phyloP scores from a whole-genome alignment of 495 filamentous ascomycete genomes.

The Gamarada debralockiae region DNA sequence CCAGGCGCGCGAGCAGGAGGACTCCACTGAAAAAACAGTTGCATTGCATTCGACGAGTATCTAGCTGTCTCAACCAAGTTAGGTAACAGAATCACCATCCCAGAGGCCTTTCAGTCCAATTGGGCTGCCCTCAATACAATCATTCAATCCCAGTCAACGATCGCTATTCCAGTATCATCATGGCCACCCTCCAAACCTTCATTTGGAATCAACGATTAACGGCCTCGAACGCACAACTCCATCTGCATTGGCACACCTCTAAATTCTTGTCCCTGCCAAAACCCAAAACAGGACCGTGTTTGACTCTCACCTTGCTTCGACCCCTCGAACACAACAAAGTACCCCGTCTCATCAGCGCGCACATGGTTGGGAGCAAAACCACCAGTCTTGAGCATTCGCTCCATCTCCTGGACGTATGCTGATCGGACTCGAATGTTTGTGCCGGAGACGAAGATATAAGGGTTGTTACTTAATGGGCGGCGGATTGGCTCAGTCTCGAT shows the following conservation, averaged over 20 bases:
- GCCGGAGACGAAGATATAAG: conserved; percentile 1
- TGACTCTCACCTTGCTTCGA: conserved; percentile 2
- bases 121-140: too few species aligned
- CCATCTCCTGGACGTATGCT: neutral
- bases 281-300: neutral
- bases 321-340: conserved; percentile 3
- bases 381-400: neutral
- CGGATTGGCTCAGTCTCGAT: neutral
- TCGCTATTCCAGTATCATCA: too few species aligned
- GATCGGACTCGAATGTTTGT: neutral
- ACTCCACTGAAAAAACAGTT: too few species aligned
- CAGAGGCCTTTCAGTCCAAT: too few species aligned
- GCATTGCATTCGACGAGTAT: too few species aligned
- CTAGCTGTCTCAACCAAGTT: too few species aligned
- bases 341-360: conserved; percentile 1
- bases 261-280: neutral
- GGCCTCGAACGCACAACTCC: too few species aligned
- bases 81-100: too few species aligned
- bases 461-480: neutral
- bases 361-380: conserved; percentile 1
- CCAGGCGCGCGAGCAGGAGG: too few species aligned
- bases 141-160: too few species aligned
- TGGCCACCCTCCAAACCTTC: too few species aligned
- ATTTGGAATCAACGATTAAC: too few species aligned
- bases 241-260: neutral